These are phyloP conservation scores for Exsudoporus frostii DNA, from an alignment of 768 basidiomycete genomes.

Conservation along the genomic window DNA sequence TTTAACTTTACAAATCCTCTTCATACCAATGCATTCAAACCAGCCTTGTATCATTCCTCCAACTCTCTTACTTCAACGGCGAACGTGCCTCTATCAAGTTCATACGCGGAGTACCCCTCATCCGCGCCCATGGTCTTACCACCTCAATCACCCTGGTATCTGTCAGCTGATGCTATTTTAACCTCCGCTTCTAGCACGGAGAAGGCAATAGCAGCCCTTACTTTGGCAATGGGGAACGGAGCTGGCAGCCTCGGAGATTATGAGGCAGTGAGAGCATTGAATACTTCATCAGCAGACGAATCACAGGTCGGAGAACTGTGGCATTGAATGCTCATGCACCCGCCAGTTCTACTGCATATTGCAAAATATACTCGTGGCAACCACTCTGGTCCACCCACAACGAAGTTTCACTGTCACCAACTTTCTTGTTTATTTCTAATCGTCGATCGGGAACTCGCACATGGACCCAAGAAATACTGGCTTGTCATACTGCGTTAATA, in stretches of 20 bases:
- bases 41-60: slow-evolving; percentile 16
- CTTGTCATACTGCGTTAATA: slow-evolving; percentile 21
- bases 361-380: slow-evolving; percentile 1
- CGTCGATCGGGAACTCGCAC: slow-evolving; percentile 7
- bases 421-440: slow-evolving; percentile 30
- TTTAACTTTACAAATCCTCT: slow-evolving; percentile 22
- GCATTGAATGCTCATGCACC: slow-evolving; percentile 34
- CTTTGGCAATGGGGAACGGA: slow-evolving; percentile 60
- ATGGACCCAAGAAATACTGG: slow-evolving; percentile 22
- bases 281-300: slow-evolving; percentile 35
- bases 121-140: slow-evolving; percentile 10
- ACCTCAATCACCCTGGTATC: slow-evolving; percentile 12
- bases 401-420: slow-evolving; percentile 2
- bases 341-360: neutral
- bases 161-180: neutral
- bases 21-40: slow-evolving; percentile 29
- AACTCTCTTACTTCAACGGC: slow-evolving; percentile 11
- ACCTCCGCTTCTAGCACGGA: slow-evolving; percentile 47
- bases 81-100: slow-evolving; percentile 5
- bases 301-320: slow-evolving; percentile 59
- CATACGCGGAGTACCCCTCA: slow-evolving; percentile 4
- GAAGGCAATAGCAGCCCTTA: slow-evolving; percentile 58
- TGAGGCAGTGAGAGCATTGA: slow-evolving; percentile 40
- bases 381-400: neutral
- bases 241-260: slow-evolving; percentile 61